Base-by-base conservation (phyloP, 148 eudicot genomes). In the Rhododendron griersonianum region DNA sequence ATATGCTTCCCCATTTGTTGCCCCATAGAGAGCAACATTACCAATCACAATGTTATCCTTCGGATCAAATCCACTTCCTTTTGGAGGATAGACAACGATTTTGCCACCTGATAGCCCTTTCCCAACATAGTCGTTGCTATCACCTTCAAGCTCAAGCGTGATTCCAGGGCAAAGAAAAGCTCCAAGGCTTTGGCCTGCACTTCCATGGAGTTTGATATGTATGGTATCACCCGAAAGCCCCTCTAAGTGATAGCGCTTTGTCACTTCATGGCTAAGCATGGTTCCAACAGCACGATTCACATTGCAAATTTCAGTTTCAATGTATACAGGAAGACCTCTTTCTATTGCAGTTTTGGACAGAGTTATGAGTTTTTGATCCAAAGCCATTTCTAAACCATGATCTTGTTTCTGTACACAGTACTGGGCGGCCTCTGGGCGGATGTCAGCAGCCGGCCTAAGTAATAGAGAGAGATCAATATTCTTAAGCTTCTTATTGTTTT, bases 201-300 rank as follows among this genome's bases (percentile, higher is more conserved):
- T 98, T 87, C 99, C 99, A 82, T 87, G 57, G 82, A 98, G 93
- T 89, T 95, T 98, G 48, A 98, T 89, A 88, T 98, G 98, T 86
- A 98, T 94, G 75, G 99, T 95, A 83, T 95, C 99, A 30, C 86
- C 78, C 37, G 96, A 94, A 85, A 98, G 93, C 50, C 99, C 99
- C 0, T 67, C 82, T 90, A 93, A 83, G 87, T 90, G 92, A 86
- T 93, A 95, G 23, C 90, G 95, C 88, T 95, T 98, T n/a, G 98
- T 98, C 85, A 98, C 98, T 89, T 98, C 99, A 73, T 98, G 98
- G 90, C 99, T 98, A 80, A 98, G 98, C 98, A 95, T 98, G n/a
- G 99, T 98, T 39, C 99, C 98, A 47, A 95, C 99, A 14, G 99
- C 98, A 81, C 98, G 98, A 86, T 98, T 95, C 59, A 88, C 87